phyloP scores from a whole-genome alignment of 192 early-diverging fungal species.

The Chytriomyces hyalinus region DNA sequence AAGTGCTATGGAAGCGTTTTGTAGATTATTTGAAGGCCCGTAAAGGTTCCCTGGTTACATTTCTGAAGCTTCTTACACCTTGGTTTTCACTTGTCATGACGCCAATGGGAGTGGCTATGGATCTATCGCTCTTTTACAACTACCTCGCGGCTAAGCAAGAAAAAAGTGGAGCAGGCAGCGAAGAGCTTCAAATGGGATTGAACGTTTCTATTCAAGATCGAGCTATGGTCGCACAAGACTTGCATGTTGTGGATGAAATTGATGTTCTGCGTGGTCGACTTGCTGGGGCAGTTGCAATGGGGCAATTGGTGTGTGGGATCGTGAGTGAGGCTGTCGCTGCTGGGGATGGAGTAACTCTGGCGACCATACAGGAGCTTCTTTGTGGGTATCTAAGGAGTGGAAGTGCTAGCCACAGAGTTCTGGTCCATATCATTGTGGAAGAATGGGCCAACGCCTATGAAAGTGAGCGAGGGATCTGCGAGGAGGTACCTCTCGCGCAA shows the following conservation, averaged over 20 bases:
- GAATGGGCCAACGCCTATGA: slow-evolving; percentile 67
- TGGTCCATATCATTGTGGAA: slow-evolving; percentile 77
- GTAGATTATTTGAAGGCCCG: slow-evolving; percentile 42
- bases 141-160: slow-evolving; percentile 13
- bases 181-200: slow-evolving; percentile 36
- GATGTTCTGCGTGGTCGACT: slow-evolving; percentile 83
- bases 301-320: slow-evolving; percentile 63
- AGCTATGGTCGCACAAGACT: slow-evolving; percentile 90
- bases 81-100: slow-evolving; percentile 81
- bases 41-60: slow-evolving; percentile 11
- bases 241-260: slow-evolving; percentile 77
- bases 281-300: slow-evolving; percentile 77
- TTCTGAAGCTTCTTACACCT: slow-evolving; percentile 24
- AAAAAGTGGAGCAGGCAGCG: background rate
- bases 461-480: slow-evolving; percentile 39
- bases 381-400: slow-evolving; percentile 68
- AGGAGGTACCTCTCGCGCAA: slow-evolving; percentile 53
- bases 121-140: slow-evolving; percentile 52
- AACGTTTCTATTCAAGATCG: slow-evolving; percentile 80
- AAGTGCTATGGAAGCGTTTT: slow-evolving; percentile 72
- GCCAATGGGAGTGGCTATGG: slow-evolving; percentile 84
- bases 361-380: slow-evolving; percentile 55
- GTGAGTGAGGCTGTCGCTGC: slow-evolving; percentile 47
- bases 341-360: background rate
- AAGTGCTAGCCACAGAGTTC: slow-evolving; percentile 78